A percentile compares a stretch with the other conserved stretches of the same genome.
Conservation (phyloP, 805 yeast genomes). For the Metschnikowia picachoensis region DNA sequence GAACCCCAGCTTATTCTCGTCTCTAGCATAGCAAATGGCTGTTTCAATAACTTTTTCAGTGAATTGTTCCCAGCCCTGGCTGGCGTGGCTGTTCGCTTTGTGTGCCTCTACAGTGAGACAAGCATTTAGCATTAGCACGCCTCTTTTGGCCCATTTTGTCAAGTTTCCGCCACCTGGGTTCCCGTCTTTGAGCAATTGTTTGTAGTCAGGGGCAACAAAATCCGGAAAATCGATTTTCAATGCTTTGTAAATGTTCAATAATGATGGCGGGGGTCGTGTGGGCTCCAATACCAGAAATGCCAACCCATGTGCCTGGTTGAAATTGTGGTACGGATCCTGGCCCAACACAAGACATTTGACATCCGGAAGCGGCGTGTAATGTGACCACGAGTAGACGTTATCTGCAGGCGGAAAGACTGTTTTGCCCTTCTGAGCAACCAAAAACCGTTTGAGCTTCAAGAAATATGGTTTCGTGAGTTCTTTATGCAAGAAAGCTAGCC, state of each 20-base stretch:
- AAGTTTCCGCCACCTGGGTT: slow-evolving; percentile 57
- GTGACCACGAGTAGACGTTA: slow-evolving; percentile 89
- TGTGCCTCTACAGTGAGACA: slow-evolving; percentile 91
- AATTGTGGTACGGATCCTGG: slow-evolving; percentile 95
- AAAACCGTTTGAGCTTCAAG: slow-evolving; percentile 61
- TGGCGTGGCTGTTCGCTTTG: slow-evolving; percentile 87
- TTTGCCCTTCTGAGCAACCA: slow-evolving; percentile 46
- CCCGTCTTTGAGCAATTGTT: slow-evolving; percentile 20
- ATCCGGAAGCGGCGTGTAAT: slow-evolving; percentile 69
- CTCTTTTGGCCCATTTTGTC: slow-evolving; percentile 80
- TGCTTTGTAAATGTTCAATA: slow-evolving; percentile 82
- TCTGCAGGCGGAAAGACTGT: slow-evolving; percentile 74
- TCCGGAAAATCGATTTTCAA: slow-evolving; percentile 61
- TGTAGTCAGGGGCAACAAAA: slow-evolving; percentile 52
- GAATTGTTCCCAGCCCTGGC: slow-evolving; percentile 88
- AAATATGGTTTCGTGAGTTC: slow-evolving; percentile 88
- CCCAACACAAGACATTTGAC: slow-evolving; percentile 83
- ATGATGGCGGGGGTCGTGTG: slow-evolving; percentile 75
- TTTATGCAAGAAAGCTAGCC: slow-evolving; percentile 66
- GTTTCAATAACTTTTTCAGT: slow-evolving; percentile 66
- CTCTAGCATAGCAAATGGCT: slow-evolving; percentile 45
- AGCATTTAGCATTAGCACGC: slow-evolving; percentile 84
- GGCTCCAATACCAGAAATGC: slow-evolving; percentile 91
- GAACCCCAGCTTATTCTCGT: slow-evolving; percentile 42
- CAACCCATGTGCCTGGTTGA: slow-evolving; percentile 92